Conservation (phyloP, 108 stramenopile genomes). For the Aurantiochytrium sp. region DNA sequence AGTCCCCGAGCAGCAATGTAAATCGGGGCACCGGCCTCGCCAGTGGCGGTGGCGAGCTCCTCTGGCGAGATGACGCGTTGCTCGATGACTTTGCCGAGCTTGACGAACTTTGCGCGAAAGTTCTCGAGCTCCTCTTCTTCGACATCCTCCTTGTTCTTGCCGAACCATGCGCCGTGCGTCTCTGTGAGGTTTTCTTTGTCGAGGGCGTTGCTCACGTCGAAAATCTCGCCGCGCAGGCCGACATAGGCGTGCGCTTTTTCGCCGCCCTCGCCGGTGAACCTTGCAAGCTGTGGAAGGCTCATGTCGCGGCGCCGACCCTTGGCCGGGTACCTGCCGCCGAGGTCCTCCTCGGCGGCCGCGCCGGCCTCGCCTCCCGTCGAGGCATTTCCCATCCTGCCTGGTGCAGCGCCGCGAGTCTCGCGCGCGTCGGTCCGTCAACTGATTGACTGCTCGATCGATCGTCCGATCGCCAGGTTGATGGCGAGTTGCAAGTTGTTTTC, state of each 20-base stretch:
- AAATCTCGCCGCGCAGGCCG: background rate
- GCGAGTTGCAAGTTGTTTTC: too few relatives aligned
- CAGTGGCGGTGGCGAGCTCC: constrained; percentile 3
- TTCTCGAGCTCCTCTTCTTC: background rate
- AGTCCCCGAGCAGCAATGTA: background rate
- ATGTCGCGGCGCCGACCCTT: background rate
- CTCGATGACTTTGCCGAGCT: background rate
- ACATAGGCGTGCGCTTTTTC: background rate
- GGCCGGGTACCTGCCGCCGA: background rate
- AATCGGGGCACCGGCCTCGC: constrained; percentile 2
- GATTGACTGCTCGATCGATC: too few relatives aligned
- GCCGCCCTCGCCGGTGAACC: background rate
- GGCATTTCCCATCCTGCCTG: background rate
- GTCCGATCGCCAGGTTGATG: too few relatives aligned
- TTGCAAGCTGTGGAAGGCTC: background rate
- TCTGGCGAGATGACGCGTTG: background rate
- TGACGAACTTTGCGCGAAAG: background rate
- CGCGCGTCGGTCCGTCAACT: too few relatives aligned
- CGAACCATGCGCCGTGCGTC: background rate
- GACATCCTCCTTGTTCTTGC: background rate
- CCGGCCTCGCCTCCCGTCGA: background rate
- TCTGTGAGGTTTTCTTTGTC: background rate
- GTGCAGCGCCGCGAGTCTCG: too few relatives aligned
- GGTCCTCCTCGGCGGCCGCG: background rate
- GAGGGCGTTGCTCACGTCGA: background rate